Conservation (phyloP, 1,284 basidiomycete genomes). For the Microbotryomycetes sp. region DNA sequence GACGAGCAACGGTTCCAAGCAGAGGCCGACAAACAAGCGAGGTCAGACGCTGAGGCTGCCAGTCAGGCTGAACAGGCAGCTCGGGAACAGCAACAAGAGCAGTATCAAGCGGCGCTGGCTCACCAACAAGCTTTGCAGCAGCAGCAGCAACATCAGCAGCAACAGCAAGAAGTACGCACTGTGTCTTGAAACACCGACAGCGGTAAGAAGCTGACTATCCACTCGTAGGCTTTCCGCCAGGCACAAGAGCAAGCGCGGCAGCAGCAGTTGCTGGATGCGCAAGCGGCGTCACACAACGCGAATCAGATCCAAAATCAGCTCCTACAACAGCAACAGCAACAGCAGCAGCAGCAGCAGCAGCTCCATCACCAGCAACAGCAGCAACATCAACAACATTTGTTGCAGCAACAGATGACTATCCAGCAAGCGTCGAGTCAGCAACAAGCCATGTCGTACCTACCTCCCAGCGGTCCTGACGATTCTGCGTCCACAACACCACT, state of each 20-base stretch:
- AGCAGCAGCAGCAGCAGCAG: no score
- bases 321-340: constrained; percentile 8
- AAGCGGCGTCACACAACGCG: not conserved
- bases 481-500: not conserved
- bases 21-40: constrained; percentile 11
- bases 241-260: not conserved
- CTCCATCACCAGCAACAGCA: no score
- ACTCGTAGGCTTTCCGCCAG: not conserved
- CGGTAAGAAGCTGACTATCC: no score
- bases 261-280: not conserved
- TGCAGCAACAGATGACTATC: constrained; percentile 27
- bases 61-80: constrained; percentile 9
- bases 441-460: not conserved
- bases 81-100: constrained; percentile 5
- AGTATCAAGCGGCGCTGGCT: constrained; percentile 11
- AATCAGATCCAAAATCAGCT: not conserved
- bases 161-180: not conserved
- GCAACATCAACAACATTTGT: constrained; percentile 8
- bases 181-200: no score
- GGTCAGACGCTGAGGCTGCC: constrained; percentile 7
- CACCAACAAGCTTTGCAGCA: constrained; percentile 20
- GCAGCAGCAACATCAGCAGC: constrained; percentile 15
- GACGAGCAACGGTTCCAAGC: constrained; percentile 7
- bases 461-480: not conserved
- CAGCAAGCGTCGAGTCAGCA: constrained; percentile 9